Percentiles rank a stretch among this genome's conserved stretches.
Evolutionary conservation across 2,329 filamentous ascomycete genomes (phyloP).

Genomic region (Aaosphaeria pasadenensis): DNA sequence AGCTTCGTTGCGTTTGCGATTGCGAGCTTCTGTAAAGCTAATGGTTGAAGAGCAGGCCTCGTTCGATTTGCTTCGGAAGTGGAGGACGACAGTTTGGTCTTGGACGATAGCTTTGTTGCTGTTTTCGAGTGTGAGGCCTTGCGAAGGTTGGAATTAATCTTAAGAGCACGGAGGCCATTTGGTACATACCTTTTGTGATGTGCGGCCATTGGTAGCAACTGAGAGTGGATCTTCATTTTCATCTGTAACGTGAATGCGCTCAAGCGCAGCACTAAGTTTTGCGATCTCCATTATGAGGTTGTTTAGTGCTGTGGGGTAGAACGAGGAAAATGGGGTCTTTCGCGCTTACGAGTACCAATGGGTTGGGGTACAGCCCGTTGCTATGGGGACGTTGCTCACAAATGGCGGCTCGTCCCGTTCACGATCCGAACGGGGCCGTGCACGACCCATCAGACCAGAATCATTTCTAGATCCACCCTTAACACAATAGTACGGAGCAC

Average conservation of each 20-base stretch:
- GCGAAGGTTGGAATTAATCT: conserved; percentile 3
- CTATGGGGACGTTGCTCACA: no score
- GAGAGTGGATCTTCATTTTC: conserved; percentile 61
- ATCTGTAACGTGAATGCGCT: conserved; percentile 85
- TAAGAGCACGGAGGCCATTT: conserved; percentile 4
- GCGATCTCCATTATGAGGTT: conserved; percentile 62
- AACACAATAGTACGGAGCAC: no score
- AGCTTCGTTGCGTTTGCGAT: conserved; percentile 60
- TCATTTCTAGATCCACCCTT: no score
- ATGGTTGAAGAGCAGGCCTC: conserved; percentile 44
- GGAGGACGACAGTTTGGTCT: conserved; percentile 45
- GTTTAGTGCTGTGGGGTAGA: no score
- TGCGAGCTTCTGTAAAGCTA: conserved; percentile 77
- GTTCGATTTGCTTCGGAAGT: conserved; percentile 57
- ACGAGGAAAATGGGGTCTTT: no score
- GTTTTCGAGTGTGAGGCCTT: conserved; percentile 30
- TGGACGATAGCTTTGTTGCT: conserved; percentile 46
- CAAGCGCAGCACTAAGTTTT: conserved; percentile 80
- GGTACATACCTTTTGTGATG: conserved; percentile 77
- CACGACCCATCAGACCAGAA: no score
- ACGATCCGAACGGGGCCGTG: no score
- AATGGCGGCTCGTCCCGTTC: no score
- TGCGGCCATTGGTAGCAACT: conserved; percentile 54
- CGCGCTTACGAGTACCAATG: no score
- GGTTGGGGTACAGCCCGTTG: no score